Base-by-base conservation (phyloP, 2,329 filamentous ascomycete genomes). In the Colletotrichum spinosum region DNA sequence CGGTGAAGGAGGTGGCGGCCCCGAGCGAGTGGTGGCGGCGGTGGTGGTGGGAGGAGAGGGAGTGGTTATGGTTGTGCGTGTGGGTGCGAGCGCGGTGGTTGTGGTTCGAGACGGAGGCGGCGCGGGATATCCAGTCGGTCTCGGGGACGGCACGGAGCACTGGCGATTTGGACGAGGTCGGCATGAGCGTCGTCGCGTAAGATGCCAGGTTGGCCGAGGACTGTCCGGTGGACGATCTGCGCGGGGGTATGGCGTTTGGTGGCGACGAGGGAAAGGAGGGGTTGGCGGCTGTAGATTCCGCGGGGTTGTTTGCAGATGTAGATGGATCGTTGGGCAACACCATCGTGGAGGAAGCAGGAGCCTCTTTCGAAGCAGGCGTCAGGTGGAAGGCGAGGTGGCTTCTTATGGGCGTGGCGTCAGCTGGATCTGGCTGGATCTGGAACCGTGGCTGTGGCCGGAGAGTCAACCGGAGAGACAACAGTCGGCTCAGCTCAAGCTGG, bases 241-340 rank as follows among this genome's bases (percentile, higher is more conserved):
- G 86, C 3, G 90, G 89, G 17, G 92, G 91, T 60, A 94, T 93
- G 42, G 84, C 83, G 75, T 87, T 89, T 58, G 90, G 89, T 9
- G 77, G 76, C 45, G 74, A 76, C 66, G 76, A 75, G 67, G 74
- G 68, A 44, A 73, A 70, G 41, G 67, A 54, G 56, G 44, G 61
- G 50, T 69, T 35, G 35, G 55, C 15, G 38, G 55, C 49, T 69
- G 67, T 55, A 55, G 39, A 15, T 13, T 45, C 37, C 13, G 55
- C 25, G 25, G 51, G 17, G 49, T 61, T 69, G 58, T 65, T 64
- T 52, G 53, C 17, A 10, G 42, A 52, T 45, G 63, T 55, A 67
- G 67, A 65, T 8, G 4, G 39, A 8, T 54, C 39, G 37, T 49
- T 48, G 42, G 62, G 62, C 58, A 62, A 6, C 50, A 61, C n/a